These are phyloP conservation scores for Gaeumannomyces tritici DNA, from an alignment of 2,329 filamentous ascomycete species.

Conservation along the genomic window DNA sequence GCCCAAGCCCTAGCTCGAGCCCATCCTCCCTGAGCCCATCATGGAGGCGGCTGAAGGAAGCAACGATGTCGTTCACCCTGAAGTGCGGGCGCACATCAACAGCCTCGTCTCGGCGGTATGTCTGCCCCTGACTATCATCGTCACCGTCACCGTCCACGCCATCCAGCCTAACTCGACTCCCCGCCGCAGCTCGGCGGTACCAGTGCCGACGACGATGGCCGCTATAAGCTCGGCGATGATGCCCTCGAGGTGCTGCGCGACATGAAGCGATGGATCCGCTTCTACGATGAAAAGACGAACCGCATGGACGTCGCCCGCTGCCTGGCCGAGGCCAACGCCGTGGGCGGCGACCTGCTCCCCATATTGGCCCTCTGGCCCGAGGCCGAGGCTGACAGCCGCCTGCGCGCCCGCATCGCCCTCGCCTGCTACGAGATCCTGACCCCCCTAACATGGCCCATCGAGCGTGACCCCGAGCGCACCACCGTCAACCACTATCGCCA, in stretches of 20 bases:
- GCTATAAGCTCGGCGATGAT: constrained; percentile 87
- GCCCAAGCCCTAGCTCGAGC: too few relatives aligned
- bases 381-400: constrained; percentile 59
- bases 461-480: constrained; percentile 68
- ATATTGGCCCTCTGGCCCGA: constrained; percentile 80
- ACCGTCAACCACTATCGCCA: constrained; percentile 91
- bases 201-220: constrained; percentile 67
- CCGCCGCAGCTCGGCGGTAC: constrained; percentile 67
- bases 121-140: constrained; percentile 14
- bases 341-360: constrained; percentile 80
- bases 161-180: constrained; percentile 9
- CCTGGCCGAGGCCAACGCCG: constrained; percentile 83
- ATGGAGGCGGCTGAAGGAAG: constrained; percentile 47
- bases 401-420: constrained; percentile 70
- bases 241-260: constrained; percentile 86
- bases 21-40: constrained; percentile 10
- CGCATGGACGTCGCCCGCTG: constrained; percentile 92
- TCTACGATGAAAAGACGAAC: constrained; percentile 89
- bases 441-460: constrained; percentile 88
- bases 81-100: constrained; percentile 87
- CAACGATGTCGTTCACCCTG: constrained; percentile 68
- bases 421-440: constrained; percentile 86
- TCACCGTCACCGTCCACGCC: not conserved
- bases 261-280: constrained; percentile 87
- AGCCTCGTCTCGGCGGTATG: constrained; percentile 87